Base-by-base conservation (phyloP, 495 filamentous ascomycete species). In the Talaromyces nanjingensis region DNA sequence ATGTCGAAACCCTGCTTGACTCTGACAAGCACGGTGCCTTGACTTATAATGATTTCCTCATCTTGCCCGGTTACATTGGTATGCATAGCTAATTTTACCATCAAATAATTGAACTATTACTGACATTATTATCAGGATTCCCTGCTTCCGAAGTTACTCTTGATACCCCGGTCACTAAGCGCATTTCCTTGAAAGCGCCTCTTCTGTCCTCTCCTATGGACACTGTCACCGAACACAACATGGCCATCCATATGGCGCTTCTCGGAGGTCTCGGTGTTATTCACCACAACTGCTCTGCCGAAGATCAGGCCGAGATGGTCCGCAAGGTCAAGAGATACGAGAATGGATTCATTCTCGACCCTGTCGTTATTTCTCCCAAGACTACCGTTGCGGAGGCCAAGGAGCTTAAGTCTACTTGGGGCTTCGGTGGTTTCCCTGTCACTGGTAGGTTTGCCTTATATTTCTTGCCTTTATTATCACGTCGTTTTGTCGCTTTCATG, bases 141-240 rank as follows among this genome's bases (percentile, higher is more conserved):
- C 86, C 94, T 63, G 93, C 96, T 63, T 92, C 91, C 52, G 90
- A 91, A 68, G 96, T 98, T 62, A 79, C 78, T 59, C 88, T 98
- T 54, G 94, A 97, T 60, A 91, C 93, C 18, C 91, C 90, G 45
- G 84, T 99, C 65, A 98, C 94, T 66, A 96, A 92, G 84, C 87
- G 91, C 67, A 93, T 98, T 75, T 85, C 87, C 14, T 80, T 99
- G 69, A 99, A 97, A 83, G 92, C 91, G 9, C 94, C 94, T 47
- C 88, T 99, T 68, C 83, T 97, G 56, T 98, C 96, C 25, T 97
- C 93, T 25, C 96, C 94, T 69, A 99, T 99, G 94, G 94, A 99
- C 82, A 99, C 94, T 37, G 94, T 99, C 70, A 99, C 94, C 14
- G 94, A 98, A 78, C 89, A 96, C 76, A 92, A 94, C 73, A 99